phyloP scores from a whole-genome alignment of 2,329 filamentous ascomycete genomes.

The Pseudocercospora cruenta region DNA sequence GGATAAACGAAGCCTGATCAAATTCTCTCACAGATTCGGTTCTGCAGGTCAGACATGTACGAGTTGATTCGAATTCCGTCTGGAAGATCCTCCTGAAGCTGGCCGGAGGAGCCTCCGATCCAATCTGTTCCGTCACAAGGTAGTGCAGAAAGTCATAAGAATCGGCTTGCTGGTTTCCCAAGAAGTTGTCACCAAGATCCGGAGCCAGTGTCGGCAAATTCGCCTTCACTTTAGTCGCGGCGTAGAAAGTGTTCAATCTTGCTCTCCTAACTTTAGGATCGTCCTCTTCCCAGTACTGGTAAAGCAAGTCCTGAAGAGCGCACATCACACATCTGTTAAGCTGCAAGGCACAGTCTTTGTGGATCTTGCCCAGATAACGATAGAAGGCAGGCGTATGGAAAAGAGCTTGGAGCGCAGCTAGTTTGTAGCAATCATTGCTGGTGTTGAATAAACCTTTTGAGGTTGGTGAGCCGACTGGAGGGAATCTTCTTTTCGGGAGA shows the following conservation, averaged over 20 bases:
- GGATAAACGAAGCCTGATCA: background rate
- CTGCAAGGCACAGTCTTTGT: slow-evolving; percentile 11
- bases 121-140: slow-evolving; percentile 7
- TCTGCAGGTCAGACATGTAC: slow-evolving; percentile 14
- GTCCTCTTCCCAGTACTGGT: background rate
- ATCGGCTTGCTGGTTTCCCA: slow-evolving; percentile 4
- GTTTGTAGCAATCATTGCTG: slow-evolving; percentile 18
- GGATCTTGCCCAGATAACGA: slow-evolving; percentile 15
- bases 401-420: slow-evolving; percentile 14
- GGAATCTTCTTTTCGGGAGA: slow-evolving; percentile 7
- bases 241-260: background rate
- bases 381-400: slow-evolving; percentile 21
- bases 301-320: slow-evolving; percentile 14
- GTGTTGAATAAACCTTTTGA: slow-evolving; percentile 23
- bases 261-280: background rate
- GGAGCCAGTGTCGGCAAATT: background rate
- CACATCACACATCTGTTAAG: slow-evolving; percentile 11
- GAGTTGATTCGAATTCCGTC: background rate
- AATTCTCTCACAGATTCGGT: background rate
- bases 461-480: background rate
- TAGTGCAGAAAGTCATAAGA: slow-evolving; percentile 14
- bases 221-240: background rate
- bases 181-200: slow-evolving; percentile 3
- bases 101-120: background rate
- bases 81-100: slow-evolving; percentile 14